Conservation (phyloP, 371 early-diverging fungal species). For the Funneliformis caledonium region DNA sequence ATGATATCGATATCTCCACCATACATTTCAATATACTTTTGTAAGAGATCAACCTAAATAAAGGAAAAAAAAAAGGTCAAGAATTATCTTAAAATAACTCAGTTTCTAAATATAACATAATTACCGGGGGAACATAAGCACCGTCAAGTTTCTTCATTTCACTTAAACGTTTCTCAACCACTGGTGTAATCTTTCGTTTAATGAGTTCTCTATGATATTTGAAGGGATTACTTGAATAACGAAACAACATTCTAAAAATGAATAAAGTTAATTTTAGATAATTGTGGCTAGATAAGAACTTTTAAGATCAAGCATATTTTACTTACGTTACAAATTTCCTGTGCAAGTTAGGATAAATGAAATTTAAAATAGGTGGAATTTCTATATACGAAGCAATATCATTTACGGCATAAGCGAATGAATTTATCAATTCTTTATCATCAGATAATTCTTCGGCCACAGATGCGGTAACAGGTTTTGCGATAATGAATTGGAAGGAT, state of each 20-base stretch:
- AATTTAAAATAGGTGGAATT: neutral
- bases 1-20: neutral
- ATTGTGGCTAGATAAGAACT: neutral
- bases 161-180: neutral
- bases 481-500: neutral
- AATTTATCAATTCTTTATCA: slow-evolving; percentile 4
- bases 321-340: no score
- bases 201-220: neutral
- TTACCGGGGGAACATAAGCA: neutral
- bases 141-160: neutral
- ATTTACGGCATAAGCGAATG: neutral
- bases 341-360: slow-evolving; percentile 5
- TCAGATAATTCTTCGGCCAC: neutral
- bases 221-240: neutral
- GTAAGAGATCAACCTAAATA: neutral
- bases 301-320: neutral
- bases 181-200: neutral
- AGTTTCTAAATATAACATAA: neutral
- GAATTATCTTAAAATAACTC: neutral
- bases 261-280: neutral
- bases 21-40: neutral
- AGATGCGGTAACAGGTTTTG: neutral
- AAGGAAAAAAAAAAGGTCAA: neutral
- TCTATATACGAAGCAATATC: neutral
- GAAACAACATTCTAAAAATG: neutral